Base-by-base conservation (phyloP, 192 early-diverging fungal species). In the Diversispora epigaea region DNA sequence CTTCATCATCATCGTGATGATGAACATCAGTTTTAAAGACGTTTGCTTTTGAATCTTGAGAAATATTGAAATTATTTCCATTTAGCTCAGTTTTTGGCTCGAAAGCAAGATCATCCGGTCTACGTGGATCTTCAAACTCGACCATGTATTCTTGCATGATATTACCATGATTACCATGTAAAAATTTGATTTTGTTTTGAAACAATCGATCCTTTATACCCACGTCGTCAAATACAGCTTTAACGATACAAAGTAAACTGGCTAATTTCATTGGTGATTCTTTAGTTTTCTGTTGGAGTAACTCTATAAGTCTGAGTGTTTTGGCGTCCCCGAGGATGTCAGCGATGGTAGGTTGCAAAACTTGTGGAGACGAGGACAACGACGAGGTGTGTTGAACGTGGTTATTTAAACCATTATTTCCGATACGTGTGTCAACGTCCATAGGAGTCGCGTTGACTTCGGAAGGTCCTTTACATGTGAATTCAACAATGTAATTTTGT, bases 211-310 rank as follows among this genome's bases (percentile, higher is more conserved):
- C 56, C 50, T 60, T 74, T 46, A 74, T 39, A 8, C 72, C 72
- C 3, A 63, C 43, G 8, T 60, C 57, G 25, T 74, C 72, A 60
- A 74, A 47, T 8, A 74, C 72, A 46, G 72, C 57, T 22, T 63
- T 60, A 25, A 74, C 44, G 9, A 46, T 45, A 17, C 50, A 54
- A 21, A 74, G 14, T 52, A 74, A 62, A 57, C 44, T 62, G 12
- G 72, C 72, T 49, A 74, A 46, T 64, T 60, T 74, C 11, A 39
- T 14, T 52, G 72, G 72, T 4, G 72, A 74, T 74, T 74, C 72
- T 49, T 63, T 45, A 44, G 39, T 55, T 62, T 74, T 74, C 15
- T 74, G 39, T 17, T 74, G 58, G 19, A 74, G 25, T 22, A 74
- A 11, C 47, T 60, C 54, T 50, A 63, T 55, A 44, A 74, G 47